Evolutionary conservation across 768 basidiomycete species (phyloP), one percentile per base, ranked within the genome.

Genomic region (Pisolithus tinctorius): DNA sequence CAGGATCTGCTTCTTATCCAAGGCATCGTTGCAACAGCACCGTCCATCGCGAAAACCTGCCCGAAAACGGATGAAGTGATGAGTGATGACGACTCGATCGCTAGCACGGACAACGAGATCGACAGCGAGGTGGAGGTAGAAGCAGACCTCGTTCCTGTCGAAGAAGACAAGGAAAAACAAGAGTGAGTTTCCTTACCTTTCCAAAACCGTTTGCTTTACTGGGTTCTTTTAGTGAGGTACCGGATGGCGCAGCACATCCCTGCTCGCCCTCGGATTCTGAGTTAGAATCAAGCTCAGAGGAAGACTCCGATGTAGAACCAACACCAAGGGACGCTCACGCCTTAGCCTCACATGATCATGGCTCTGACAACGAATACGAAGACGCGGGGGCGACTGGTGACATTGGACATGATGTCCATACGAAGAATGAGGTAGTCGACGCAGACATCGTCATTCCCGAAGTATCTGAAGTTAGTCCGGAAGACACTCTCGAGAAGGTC

Each of bases 1-100:
- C 88, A 88, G 60, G 88, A 91, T 61, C 69, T 91, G 20, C 73
- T 87, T 37, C 74, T 90, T 39, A 90, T 90, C 37, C 82, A 80
- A 45, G 82, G 82, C 51, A 57, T 88, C 27, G 68, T 90, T 51
- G 82, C 80, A 16, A 61, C 61, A 6, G 49, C 62, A 36, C 52
- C 55, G 16, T 31, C 50, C 2, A n/a, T 53, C 11, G 38, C 42
- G n/a, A 20, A 10, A 48, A 51, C 11, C 11, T 17, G 45, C 14
- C 31, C 36, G 25, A 40, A 13, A 58, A 50, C 34, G 47, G 31
- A 27, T 40, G 16, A 47, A 51, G 59, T 38, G 55, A 61, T 13
- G 64, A 71, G 30, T 25, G 45, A 47, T 10, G 76, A 81, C 48
- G 74, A 77, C 59, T 69, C 61, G 14, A 81, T 81, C 48, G 69